Base-by-base conservation (phyloP, 1,139 yeast species). In the Blastobotrys raffinosifermentans region DNA sequence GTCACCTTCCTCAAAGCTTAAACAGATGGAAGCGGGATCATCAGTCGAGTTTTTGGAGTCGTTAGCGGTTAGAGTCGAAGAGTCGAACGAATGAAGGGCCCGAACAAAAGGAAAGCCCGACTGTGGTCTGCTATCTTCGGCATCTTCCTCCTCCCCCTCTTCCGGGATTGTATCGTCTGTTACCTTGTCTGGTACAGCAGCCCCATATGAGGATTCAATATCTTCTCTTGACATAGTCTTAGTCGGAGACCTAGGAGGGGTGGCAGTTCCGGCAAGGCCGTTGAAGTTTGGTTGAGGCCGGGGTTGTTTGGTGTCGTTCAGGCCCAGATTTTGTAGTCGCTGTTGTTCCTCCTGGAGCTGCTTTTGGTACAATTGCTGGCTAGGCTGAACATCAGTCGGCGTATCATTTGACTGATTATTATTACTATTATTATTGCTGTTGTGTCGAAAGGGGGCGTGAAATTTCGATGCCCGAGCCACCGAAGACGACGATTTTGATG, bases 71-170 rank as follows among this genome's bases (percentile, higher is more conserved):
- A 86, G 65, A 0, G 86, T 66, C 0, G 73, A 54, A 0, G 95
- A 73, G 53, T 84, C 87, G 56, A 89, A 89, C 2, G 87, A 69
- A 56, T 86, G 95, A 13, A 83, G 66, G 0, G 96, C 91, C n/a
- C 45, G 74, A 19, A 64, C 38, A 39, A 63, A 64, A 16, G 67
- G 66, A 47, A 60, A 57, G 23, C 51, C 15, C 11, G 27, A 8
- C 27, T 25, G 15, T 25, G 15, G 21, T 9, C 9, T 6, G 21
- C 8, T 5, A 25, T n/a, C 7, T 25, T 25, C 7, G 15, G 27
- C 11, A 10, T 6, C 27, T 25, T 25, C 27, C 27, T 25, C 10
- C 27, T 25, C 27, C 7, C 14, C 11, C 7, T n/a, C 27, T 25
- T 25, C 27, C 7, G 15, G 27, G 11, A 25, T 25, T n/a, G 27